These are phyloP conservation scores for Triticum timopheevii DNA, from an alignment of 176 grass and related monocot species.

Conservation along the genomic window DNA sequence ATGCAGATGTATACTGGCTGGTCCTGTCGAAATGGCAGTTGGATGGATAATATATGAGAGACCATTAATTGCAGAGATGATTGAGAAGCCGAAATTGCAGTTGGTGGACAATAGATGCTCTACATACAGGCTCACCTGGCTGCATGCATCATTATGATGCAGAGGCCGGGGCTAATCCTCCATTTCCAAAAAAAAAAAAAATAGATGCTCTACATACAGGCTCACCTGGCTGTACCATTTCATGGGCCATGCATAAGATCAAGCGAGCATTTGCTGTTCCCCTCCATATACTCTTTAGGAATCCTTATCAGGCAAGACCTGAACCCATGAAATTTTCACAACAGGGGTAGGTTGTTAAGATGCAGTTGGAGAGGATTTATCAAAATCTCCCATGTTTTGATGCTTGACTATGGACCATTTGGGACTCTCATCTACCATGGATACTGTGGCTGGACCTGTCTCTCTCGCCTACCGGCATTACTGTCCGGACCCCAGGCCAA, in stretches of 20 bases:
- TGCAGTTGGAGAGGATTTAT: background rate
- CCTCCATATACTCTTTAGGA: background rate
- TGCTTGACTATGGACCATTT: no score
- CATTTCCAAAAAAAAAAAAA: no score
- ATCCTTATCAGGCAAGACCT: background rate
- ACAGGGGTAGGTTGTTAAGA: background rate
- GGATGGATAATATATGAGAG: no score
- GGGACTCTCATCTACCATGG: background rate
- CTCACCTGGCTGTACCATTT: background rate
- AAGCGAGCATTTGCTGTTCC: background rate
- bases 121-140: background rate
- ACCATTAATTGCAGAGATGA: no score
- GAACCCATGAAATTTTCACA: background rate
- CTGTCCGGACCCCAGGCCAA: background rate
- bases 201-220: background rate
- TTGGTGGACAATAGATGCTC: background rate
- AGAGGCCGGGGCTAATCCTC: no score
- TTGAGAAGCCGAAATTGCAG: no score
- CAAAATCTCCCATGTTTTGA: background rate
- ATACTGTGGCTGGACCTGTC: background rate
- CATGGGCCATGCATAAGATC: background rate
- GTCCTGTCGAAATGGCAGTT: no score
- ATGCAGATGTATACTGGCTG: no score
- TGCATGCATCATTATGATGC: background rate
- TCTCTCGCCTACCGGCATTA: background rate